Evolutionary conservation across 352 stramenopile species (phyloP).

Genomic region (Phytophthora constricta): DNA sequence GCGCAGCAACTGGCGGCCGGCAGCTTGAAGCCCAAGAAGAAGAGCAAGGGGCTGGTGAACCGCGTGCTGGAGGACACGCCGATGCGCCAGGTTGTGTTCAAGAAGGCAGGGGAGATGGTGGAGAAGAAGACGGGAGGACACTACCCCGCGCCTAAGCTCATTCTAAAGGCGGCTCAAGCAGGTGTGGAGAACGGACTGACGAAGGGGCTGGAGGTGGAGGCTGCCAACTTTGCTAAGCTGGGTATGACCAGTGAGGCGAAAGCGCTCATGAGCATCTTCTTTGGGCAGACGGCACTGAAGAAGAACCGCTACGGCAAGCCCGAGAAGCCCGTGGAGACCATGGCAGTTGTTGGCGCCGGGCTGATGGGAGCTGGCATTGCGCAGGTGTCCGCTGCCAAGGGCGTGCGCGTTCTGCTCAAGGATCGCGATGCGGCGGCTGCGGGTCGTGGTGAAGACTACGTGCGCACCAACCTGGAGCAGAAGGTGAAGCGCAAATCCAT

Average conservation of each 20-base stretch:
- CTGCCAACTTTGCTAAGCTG: slow-evolving; percentile 96
- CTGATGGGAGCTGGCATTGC: slow-evolving; percentile 99
- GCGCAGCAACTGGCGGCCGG: slow-evolving; percentile 91
- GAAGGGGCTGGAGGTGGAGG: slow-evolving; percentile 93
- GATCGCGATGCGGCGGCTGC: slow-evolving; percentile 92
- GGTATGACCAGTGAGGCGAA: slow-evolving; percentile 95
- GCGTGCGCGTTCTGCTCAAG: slow-evolving; percentile 96
- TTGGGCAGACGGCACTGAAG: slow-evolving; percentile 97
- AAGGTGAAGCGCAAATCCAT: slow-evolving; percentile 96
- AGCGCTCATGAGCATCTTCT: slow-evolving; percentile 98
- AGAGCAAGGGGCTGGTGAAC: slow-evolving; percentile 87
- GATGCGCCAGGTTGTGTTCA: slow-evolving; percentile 93
- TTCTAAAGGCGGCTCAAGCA: slow-evolving; percentile 92
- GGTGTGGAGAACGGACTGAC: slow-evolving; percentile 83
- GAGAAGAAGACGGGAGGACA: slow-evolving; percentile 97
- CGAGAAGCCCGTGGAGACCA: slow-evolving; percentile 87
- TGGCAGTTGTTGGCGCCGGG: slow-evolving; percentile 97
- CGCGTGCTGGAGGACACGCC: slow-evolving; percentile 95
- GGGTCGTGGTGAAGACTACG: slow-evolving; percentile 90
- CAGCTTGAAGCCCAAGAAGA: slow-evolving; percentile 93
- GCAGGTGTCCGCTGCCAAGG: slow-evolving; percentile 95
- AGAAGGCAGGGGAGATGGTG: slow-evolving; percentile 96
- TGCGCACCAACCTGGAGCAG: slow-evolving; percentile 95
- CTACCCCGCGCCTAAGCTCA: slow-evolving; percentile 96
- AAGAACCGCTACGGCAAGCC: slow-evolving; percentile 96